phyloP scores from a whole-genome alignment of 441 rosid genomes.

The Adansonia grandidieri region DNA sequence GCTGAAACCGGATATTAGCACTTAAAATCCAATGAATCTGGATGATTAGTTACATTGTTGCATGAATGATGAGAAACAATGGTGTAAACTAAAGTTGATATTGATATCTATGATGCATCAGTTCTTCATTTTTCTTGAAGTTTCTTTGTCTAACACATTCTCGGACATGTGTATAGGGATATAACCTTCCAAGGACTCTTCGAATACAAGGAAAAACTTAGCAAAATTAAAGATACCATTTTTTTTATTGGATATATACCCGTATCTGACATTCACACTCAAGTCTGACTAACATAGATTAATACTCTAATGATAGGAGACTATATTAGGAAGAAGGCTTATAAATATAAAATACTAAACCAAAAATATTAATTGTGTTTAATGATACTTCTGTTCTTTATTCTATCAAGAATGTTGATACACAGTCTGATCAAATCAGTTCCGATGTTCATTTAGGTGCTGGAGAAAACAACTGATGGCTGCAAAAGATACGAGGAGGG shows the following conservation, averaged over 20 bases:
- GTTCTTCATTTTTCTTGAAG: no score
- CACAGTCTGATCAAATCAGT: slow-evolving; percentile 19
- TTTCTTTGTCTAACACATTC: no score
- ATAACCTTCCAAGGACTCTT: no score
- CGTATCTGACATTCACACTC: no score
- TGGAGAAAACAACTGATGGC: slow-evolving; percentile 87
- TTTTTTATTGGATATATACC: no score
- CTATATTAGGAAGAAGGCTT: not conserved
- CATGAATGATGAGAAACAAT: not conserved
- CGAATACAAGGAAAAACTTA: no score
- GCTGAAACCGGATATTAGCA: not conserved
- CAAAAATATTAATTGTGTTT: not conserved
- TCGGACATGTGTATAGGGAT: no score
- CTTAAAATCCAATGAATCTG: slow-evolving; percentile 5
- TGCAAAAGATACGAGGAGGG: slow-evolving; percentile 84
- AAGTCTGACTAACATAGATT: no score
- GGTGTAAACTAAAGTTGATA: not conserved
- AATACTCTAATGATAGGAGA: not conserved
- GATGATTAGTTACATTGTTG: not conserved
- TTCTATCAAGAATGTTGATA: not conserved
- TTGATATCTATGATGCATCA: no score
- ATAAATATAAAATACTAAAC: not conserved
- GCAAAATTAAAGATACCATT: no score
- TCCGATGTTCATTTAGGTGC: slow-evolving; percentile 57
- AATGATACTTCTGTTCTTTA: not conserved